phyloP scores from a whole-genome alignment of 1,139 yeast genomes.

The Kazachstania sp. region DNA sequence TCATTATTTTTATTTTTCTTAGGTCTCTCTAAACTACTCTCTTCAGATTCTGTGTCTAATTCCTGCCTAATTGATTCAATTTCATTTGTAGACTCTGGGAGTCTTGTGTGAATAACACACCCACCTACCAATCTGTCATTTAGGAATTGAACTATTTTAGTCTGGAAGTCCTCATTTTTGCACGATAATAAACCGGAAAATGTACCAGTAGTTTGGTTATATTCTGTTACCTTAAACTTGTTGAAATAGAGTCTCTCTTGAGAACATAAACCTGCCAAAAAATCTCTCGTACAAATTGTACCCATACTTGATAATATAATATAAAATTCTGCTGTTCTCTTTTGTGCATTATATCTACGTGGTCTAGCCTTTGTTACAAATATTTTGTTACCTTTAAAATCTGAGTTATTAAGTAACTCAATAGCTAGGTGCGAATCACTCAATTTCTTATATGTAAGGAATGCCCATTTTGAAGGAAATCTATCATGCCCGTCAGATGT shows the following conservation, averaged over 20 bases:
- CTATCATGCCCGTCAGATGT: conserved; percentile 32
- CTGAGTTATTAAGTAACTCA: conserved; percentile 22
- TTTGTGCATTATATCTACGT: conserved; percentile 10
- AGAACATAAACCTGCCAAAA: conserved; percentile 18
- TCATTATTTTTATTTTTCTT: neutral
- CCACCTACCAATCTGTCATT: conserved; percentile 27
- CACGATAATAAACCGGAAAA: conserved; percentile 23
- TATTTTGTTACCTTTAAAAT: conserved; percentile 24
- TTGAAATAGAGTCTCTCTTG: conserved; percentile 18
- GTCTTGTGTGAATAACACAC: conserved; percentile 12
- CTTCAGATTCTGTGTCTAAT: neutral
- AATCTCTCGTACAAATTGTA: conserved; percentile 23
- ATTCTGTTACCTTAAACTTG: conserved; percentile 12
- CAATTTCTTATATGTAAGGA: conserved; percentile 35
- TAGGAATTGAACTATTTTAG: conserved; percentile 15
- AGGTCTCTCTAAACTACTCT: neutral
- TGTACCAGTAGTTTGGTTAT: conserved; percentile 14
- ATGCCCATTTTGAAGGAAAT: conserved; percentile 39
- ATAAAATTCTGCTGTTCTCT: neutral
- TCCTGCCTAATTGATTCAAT: neutral
- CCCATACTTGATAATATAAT: conserved; percentile 24
- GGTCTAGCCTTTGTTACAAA: conserved; percentile 30
- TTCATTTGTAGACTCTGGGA: neutral
- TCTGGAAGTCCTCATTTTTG: conserved; percentile 18
- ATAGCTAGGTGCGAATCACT: conserved; percentile 29